Conservation (phyloP, 2,329 filamentous ascomycete species). For the Fusarium mundagurra region DNA sequence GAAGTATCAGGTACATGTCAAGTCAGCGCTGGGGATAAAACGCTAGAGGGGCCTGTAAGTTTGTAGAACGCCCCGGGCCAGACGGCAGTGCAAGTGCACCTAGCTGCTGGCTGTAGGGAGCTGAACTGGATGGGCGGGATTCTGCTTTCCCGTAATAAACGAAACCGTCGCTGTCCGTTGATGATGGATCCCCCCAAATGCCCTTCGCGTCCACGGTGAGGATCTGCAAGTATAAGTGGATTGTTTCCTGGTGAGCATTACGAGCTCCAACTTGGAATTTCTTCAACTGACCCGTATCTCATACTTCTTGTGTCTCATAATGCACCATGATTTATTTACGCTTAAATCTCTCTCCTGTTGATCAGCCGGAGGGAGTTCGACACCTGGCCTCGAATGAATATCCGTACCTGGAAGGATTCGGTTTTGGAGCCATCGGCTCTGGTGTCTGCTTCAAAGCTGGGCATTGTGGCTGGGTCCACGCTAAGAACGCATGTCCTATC, state of each 20-base stretch:
- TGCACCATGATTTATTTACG: not conserved
- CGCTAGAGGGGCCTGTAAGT: constrained; percentile 3
- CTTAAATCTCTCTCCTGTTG: not conserved
- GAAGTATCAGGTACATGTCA: constrained; percentile 23
- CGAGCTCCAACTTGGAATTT: not conserved
- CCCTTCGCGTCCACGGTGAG: constrained; percentile 18
- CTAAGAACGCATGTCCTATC: constrained; percentile 29
- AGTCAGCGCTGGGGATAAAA: not conserved
- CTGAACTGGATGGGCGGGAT: not conserved
- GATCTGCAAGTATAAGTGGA: constrained; percentile 30
- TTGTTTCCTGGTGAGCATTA: constrained; percentile 3
- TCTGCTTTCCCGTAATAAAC: not conserved
- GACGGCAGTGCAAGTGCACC: not conserved
- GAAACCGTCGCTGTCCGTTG: not conserved
- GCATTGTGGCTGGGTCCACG: constrained; percentile 35
- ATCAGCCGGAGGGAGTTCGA: not conserved
- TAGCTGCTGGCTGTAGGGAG: not conserved
- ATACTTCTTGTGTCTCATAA: not conserved
- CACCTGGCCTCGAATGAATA: constrained; percentile 18
- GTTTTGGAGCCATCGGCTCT: not conserved
- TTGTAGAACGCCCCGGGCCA: constrained; percentile 8
- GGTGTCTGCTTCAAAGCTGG: constrained; percentile 1
- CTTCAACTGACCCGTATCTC: not conserved
- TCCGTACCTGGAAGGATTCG: not conserved
- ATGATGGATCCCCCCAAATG: not conserved